These are phyloP conservation scores for Chenopodium album DNA, from an alignment of 148 eudicot species.

Conservation along the genomic window DNA sequence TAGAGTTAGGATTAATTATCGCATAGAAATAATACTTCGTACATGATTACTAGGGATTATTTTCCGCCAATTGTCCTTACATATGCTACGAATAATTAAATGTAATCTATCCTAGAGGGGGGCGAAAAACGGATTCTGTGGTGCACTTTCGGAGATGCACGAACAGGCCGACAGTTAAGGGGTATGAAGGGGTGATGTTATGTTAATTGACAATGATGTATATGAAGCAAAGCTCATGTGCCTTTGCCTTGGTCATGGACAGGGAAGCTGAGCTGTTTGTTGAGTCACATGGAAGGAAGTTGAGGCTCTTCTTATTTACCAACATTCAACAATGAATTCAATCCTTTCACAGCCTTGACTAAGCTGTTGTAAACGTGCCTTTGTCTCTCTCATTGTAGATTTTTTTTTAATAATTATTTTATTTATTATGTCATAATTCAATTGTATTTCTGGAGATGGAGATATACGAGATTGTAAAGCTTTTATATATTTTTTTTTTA, in stretches of 20 bases:
- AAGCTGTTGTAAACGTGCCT: constrained; percentile 29
- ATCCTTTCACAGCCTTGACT: constrained; percentile 11
- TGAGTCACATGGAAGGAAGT: constrained; percentile 27
- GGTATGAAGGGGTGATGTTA: background rate
- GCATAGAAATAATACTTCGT: background rate
- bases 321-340: background rate
- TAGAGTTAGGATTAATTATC: background rate
- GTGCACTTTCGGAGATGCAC: background rate
- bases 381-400: constrained; percentile 25
- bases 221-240: constrained; percentile 28
- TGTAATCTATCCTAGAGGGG: background rate
- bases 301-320: background rate
- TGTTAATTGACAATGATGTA: constrained; percentile 4
- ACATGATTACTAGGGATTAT: background rate
- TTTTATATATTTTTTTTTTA: background rate
- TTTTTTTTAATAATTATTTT: background rate
- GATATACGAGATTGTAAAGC: constrained; percentile 33
- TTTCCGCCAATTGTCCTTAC: background rate
- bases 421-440: constrained; percentile 14
- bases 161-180: background rate
- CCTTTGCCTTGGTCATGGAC: constrained; percentile 25
- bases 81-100: background rate
- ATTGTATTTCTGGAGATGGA: constrained; percentile 19
- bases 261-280: constrained; percentile 38
- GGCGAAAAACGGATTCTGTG: background rate